Evolutionary conservation across 345 rosid species (phyloP).

Genomic region (Sonneratia caseolaris): DNA sequence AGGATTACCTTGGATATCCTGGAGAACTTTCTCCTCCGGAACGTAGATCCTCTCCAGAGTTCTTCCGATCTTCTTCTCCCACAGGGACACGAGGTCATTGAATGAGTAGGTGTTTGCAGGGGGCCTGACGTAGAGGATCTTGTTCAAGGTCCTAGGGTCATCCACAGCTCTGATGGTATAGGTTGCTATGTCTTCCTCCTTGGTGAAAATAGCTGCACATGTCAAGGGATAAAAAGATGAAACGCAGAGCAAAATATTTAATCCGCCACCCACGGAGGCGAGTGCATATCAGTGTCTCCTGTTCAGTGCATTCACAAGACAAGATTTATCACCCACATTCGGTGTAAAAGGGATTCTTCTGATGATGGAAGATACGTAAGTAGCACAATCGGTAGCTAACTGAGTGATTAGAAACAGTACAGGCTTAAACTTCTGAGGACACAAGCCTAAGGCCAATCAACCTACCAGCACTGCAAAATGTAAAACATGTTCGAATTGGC

Average conservation of each 20-base stretch:
- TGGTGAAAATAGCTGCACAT: constrained; percentile 4
- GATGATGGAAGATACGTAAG: too few species aligned
- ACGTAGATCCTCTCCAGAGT: constrained; percentile 6
- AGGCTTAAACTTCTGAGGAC: too few species aligned
- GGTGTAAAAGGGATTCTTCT: too few species aligned
- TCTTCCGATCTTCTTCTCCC: constrained; percentile 10
- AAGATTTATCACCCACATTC: too few species aligned
- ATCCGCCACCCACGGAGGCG: too few species aligned
- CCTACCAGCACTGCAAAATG: neutral
- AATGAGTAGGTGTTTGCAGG: constrained; percentile 5
- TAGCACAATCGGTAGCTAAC: too few species aligned
- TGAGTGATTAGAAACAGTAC: too few species aligned
- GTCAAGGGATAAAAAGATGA: neutral
- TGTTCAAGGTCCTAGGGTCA: constrained; percentile 11
- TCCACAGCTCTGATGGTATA: constrained; percentile 7
- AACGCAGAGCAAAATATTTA: neutral
- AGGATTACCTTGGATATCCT: constrained; percentile 4
- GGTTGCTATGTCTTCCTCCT: constrained; percentile 6
- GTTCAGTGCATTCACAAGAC: neutral
- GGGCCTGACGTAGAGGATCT: constrained; percentile 9
- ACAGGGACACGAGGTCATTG: constrained; percentile 4
- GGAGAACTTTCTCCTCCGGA: constrained; percentile 8
- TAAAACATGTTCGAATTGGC: neutral
- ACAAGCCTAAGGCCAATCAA: neutral
- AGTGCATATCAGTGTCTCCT: too few species aligned